Base-by-base conservation (phyloP, 108 stramenopile species). In the Pinguiococcus pyrenoidosus region DNA sequence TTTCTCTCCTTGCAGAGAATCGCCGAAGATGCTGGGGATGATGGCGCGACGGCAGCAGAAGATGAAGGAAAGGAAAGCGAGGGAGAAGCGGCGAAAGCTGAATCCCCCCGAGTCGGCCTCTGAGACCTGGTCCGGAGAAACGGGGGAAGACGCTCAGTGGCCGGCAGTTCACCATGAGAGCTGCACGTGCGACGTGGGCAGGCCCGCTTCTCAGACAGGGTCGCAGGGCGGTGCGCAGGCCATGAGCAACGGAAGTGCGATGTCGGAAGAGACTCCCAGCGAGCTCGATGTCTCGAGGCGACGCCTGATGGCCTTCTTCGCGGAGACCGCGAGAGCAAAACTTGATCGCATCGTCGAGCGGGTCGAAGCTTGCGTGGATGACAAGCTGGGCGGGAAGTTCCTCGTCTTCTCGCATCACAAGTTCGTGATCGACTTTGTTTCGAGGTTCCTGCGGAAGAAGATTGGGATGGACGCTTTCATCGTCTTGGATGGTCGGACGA, bases 381-480 rank as follows among this genome's bases (percentile, higher is more conserved):
- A n/a, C n/a, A n/a, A n/a, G 24, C 68, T 83, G 32, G 76, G 70
- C 36, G 84, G 83, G 2, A 92, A 92, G 44, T 46, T 96, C 2
- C 84, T 91, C 54, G 78, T 97, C 14, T 97, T 97, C 51, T 92
- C 92, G 1, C 96, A 97, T 51, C 96, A 97, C 60, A 64, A 80
- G 26, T 69, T 65, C 28, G 87, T 97, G 0, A 66, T 97, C 22
- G 82, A 92, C 63, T 82, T 62, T 7, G 51, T 97, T 14, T 64
- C 50, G 16, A 53, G 57, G 14, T 55, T 53, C 6, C 51, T 86
- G 6, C 46, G 60, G 14, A 73, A 66, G 44, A 69, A 67, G n/a
- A 56, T 69, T 63, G 71, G 73, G 22, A 78, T 78, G 0, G 54
- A 54, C 2, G 76, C 66, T 13, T 87, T 57, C 56, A 91, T 95